Percentiles rank a stretch among this genome's conserved stretches.
phyloP scores from a whole-genome alignment of 2,329 filamentous ascomycete genomes.

The Exophiala viscosa region DNA sequence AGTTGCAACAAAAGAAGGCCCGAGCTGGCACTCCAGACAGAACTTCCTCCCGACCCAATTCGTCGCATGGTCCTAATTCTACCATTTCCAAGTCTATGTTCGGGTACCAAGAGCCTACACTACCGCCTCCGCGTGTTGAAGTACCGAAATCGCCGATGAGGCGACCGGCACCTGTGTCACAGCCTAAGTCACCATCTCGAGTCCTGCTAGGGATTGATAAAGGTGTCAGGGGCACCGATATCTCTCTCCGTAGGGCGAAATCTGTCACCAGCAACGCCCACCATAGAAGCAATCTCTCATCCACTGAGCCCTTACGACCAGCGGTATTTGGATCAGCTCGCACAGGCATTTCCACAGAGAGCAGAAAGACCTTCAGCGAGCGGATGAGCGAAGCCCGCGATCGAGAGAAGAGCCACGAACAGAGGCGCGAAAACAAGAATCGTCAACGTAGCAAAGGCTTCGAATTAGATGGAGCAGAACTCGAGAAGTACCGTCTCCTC shows the following conservation, averaged over 20 bases:
- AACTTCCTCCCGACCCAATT: constrained; percentile 5
- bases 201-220: constrained; percentile 86
- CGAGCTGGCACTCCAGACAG: constrained; percentile 40
- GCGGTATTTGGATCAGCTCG: constrained; percentile 29
- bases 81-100: constrained; percentile 21
- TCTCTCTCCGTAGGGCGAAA: constrained; percentile 73
- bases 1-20: constrained; percentile 63
- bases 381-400: constrained; percentile 67
- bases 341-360: constrained; percentile 4
- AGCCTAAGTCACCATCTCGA: constrained; percentile 71
- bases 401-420: constrained; percentile 37
- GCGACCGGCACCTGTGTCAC: constrained; percentile 44
- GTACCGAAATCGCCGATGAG: constrained; percentile 71
- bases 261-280: constrained; percentile 16
- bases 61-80: constrained; percentile 29
- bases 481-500: constrained; percentile 41
- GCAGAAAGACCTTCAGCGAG: constrained; percentile 73
- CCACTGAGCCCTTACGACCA: constrained; percentile 12
- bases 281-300: constrained; percentile 1
- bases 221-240: constrained; percentile 71
- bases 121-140: constrained; percentile 51
- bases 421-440: constrained; percentile 37
- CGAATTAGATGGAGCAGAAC: constrained; percentile 40
- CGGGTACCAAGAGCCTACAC: constrained; percentile 14
- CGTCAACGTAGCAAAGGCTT: constrained; percentile 43